These are phyloP conservation scores for Erysimum cheiranthoides DNA, from an alignment of 345 rosid species.

Conservation along the genomic window DNA sequence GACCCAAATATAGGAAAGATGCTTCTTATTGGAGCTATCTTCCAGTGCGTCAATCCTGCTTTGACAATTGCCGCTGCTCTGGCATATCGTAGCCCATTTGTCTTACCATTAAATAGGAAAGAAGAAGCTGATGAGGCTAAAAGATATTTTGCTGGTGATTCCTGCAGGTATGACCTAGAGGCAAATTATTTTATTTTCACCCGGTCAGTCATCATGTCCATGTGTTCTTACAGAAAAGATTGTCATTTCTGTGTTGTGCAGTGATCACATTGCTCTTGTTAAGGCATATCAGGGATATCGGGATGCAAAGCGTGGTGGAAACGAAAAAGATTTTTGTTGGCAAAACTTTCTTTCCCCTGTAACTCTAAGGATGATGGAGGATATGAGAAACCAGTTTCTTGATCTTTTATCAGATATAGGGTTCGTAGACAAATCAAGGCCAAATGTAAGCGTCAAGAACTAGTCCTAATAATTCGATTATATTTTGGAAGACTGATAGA, in stretches of 20 bases:
- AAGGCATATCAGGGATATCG: constrained; percentile 89
- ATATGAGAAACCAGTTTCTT: constrained; percentile 91
- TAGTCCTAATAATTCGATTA: background rate
- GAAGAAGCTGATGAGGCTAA: constrained; percentile 91
- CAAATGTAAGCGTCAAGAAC: constrained; percentile 61
- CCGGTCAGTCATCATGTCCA: background rate
- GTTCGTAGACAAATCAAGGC: constrained; percentile 82
- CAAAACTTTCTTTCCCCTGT: constrained; percentile 77
- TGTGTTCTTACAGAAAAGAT: constrained; percentile 21
- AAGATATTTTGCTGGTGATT: constrained; percentile 89
- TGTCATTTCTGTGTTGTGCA: constrained; percentile 49
- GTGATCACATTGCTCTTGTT: constrained; percentile 96
- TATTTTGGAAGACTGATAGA: background rate
- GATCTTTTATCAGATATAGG: constrained; percentile 86
- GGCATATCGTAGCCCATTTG: constrained; percentile 90
- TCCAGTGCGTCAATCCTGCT: constrained; percentile 93
- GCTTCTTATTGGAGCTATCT: constrained; percentile 94
- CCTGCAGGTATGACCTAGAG: constrained; percentile 72
- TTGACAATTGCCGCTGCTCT: constrained; percentile 95
- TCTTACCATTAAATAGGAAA: constrained; percentile 82
- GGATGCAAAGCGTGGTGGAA: constrained; percentile 73
- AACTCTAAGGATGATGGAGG: constrained; percentile 93
- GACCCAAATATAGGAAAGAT: constrained; percentile 96
- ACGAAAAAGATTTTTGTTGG: constrained; percentile 84
- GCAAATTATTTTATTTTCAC: background rate